A percentile compares a stretch with the other conserved stretches of the same genome.
phyloP scores from a whole-genome alignment of 164 flowering plant species.

The Vitis rupestris region DNA sequence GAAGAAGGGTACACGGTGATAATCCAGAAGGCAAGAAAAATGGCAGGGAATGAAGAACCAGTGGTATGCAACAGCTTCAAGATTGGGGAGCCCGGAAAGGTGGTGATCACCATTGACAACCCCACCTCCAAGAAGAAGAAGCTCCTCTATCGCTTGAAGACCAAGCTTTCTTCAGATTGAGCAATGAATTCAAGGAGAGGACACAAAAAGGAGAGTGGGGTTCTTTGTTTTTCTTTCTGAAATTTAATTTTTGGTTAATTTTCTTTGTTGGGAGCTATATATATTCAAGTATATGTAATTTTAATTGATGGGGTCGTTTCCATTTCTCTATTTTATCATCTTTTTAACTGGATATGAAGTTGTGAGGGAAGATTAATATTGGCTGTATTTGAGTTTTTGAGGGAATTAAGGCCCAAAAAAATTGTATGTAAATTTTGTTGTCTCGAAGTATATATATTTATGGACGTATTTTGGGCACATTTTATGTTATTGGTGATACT shows the following conservation, averaged over 20 bases:
- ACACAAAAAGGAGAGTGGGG: too few relatives aligned
- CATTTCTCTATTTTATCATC: too few relatives aligned
- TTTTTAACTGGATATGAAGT: too few relatives aligned
- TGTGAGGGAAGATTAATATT: too few relatives aligned
- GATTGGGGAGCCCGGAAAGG: slow-evolving; percentile 19
- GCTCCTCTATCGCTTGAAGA: slow-evolving; percentile 26
- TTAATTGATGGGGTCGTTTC: too few relatives aligned
- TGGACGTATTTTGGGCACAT: too few relatives aligned
- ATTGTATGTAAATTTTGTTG: too few relatives aligned
- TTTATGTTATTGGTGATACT: too few relatives aligned
- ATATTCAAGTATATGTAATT: too few relatives aligned
- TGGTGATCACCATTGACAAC: slow-evolving; percentile 29
- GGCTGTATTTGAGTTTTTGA: too few relatives aligned
- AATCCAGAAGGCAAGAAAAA: slow-evolving; percentile 20
- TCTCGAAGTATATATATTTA: too few relatives aligned
- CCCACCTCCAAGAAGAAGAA: slow-evolving; percentile 28
- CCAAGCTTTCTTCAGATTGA: slow-evolving; percentile 14
- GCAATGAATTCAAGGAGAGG: not conserved
- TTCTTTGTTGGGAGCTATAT: not conserved
- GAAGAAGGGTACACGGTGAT: slow-evolving; percentile 25
- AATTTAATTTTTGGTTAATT: not conserved
- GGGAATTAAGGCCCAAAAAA: too few relatives aligned
- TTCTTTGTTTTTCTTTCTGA: not conserved
- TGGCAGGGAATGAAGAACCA: slow-evolving; percentile 14
- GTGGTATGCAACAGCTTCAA: slow-evolving; percentile 17